These are phyloP conservation scores for Calonectria leucothoes DNA, from an alignment of 2,329 filamentous ascomycete genomes.

Conservation along the genomic window DNA sequence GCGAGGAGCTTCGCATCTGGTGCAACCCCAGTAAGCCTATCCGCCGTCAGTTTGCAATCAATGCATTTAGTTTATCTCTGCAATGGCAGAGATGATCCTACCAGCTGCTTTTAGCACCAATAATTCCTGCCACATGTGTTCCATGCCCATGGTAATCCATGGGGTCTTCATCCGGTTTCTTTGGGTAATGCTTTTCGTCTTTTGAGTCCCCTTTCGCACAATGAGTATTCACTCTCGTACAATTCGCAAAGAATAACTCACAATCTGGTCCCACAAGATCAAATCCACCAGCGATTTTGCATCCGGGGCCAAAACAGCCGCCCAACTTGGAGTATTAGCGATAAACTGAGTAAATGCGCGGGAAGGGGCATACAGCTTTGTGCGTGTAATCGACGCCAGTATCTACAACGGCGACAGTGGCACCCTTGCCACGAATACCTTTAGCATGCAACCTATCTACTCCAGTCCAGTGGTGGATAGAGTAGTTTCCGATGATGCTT, in stretches of 20 bases:
- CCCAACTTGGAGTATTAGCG: slow-evolving; percentile 45
- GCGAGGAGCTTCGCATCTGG: slow-evolving; percentile 57
- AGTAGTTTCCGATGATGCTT: slow-evolving; percentile 42
- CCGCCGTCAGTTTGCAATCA: slow-evolving; percentile 3
- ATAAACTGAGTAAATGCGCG: not conserved
- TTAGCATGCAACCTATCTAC: slow-evolving; percentile 51
- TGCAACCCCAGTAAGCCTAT: slow-evolving; percentile 57
- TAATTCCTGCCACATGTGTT: slow-evolving; percentile 59
- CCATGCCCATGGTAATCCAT: slow-evolving; percentile 51
- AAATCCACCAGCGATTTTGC: slow-evolving; percentile 52
- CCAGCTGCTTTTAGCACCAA: slow-evolving; percentile 57
- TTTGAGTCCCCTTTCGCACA: slow-evolving; percentile 43
- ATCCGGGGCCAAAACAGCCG: slow-evolving; percentile 53
- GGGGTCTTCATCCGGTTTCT: slow-evolving; percentile 49
- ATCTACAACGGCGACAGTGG: slow-evolving; percentile 53
- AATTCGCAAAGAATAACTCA: slow-evolving; percentile 18
- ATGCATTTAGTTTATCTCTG: not conserved
- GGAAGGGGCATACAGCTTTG: slow-evolving; percentile 43
- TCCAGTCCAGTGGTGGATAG: slow-evolving; percentile 52
- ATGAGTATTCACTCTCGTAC: slow-evolving; percentile 15
- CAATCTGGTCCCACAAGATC: slow-evolving; percentile 51
- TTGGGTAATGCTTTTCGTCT: slow-evolving; percentile 44
- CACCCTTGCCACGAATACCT: slow-evolving; percentile 52
- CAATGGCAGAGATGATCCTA: slow-evolving; percentile 9
- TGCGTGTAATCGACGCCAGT: slow-evolving; percentile 55